A percentile compares a stretch with the other conserved stretches of the same genome.
These are phyloP conservation scores for Kitagawia praeruptora DNA, from an alignment of 129 eudicot genomes.

Conservation along the genomic window DNA sequence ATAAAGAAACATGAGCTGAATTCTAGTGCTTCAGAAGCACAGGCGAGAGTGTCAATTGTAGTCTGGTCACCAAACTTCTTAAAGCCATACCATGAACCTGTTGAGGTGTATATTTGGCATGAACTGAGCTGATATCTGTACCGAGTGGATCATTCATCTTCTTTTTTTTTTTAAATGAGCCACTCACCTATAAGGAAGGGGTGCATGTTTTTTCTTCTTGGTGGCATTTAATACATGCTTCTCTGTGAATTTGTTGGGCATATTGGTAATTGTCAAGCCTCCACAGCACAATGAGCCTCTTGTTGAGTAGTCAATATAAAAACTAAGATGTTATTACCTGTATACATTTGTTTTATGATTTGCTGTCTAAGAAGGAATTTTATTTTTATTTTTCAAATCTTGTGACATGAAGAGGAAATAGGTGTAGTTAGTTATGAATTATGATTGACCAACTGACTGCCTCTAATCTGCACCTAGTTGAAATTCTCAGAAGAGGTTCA, in stretches of 20 bases:
- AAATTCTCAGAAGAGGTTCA: not conserved
- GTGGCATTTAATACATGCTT: too few relatives aligned
- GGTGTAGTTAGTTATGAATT: not conserved
- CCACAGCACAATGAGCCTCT: not conserved
- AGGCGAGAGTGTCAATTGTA: too few relatives aligned
- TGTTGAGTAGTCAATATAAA: not conserved
- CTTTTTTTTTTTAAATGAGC: too few relatives aligned
- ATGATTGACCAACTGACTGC: not conserved
- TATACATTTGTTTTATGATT: not conserved
- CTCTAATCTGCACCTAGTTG: not conserved
- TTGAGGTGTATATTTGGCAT: too few relatives aligned
- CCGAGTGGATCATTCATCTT: too few relatives aligned
- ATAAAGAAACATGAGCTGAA: too few relatives aligned
- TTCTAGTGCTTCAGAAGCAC: too few relatives aligned
- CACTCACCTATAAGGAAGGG: too few relatives aligned
- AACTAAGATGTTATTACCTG: not conserved
- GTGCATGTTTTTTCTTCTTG: too few relatives aligned
- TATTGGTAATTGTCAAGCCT: not conserved
- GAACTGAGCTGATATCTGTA: too few relatives aligned
- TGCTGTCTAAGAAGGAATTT: not conserved
- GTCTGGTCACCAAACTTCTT: too few relatives aligned
- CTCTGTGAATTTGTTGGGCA: too few relatives aligned
- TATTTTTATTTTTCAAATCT: not conserved
- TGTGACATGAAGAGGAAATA: not conserved
- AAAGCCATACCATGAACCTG: not conserved